Conservation (phyloP, 805 yeast species). For the Metschnikowia henanensis region DNA sequence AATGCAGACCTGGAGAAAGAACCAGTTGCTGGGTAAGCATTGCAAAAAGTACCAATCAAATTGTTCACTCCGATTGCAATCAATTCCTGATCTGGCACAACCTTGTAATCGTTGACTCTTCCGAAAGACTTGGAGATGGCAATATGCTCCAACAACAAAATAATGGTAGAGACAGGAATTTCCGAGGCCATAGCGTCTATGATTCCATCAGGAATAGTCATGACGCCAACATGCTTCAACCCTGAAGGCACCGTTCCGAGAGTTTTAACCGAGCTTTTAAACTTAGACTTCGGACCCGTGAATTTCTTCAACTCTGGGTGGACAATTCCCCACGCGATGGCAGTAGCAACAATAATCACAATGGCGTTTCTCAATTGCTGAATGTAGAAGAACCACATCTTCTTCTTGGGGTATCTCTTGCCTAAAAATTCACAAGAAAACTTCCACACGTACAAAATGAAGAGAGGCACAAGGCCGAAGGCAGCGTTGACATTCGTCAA, state of each 20-base stretch:
- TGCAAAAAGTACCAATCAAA: slow-evolving; percentile 86
- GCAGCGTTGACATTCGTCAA: slow-evolving; percentile 79
- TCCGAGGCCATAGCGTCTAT: slow-evolving; percentile 65
- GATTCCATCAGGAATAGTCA: slow-evolving; percentile 61
- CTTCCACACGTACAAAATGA: slow-evolving; percentile 73
- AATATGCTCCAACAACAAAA: slow-evolving; percentile 85
- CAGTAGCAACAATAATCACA: slow-evolving; percentile 77
- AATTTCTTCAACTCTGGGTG: slow-evolving; percentile 41
- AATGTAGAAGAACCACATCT: slow-evolving; percentile 62
- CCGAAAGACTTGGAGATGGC: slow-evolving; percentile 94
- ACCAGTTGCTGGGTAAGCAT: slow-evolving; percentile 95
- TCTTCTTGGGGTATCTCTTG: slow-evolving; percentile 60
- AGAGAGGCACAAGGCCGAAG: slow-evolving; percentile 76
- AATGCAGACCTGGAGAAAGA: slow-evolving; percentile 94
- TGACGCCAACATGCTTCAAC: slow-evolving; percentile 70
- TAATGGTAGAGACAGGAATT: slow-evolving; percentile 82
- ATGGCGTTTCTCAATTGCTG: slow-evolving; percentile 81
- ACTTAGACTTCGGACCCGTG: slow-evolving; percentile 31
- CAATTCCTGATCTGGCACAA: slow-evolving; percentile 90
- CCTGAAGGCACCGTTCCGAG: slow-evolving; percentile 85
- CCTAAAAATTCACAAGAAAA: slow-evolving; percentile 59
- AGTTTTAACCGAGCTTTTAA: slow-evolving; percentile 52
- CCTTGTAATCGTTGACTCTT: slow-evolving; percentile 85
- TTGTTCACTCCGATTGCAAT: slow-evolving; percentile 93
- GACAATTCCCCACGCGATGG: slow-evolving; percentile 77